Base-by-base conservation (phyloP, 441 rosid species). In the Bruguiera hainesii region DNA sequence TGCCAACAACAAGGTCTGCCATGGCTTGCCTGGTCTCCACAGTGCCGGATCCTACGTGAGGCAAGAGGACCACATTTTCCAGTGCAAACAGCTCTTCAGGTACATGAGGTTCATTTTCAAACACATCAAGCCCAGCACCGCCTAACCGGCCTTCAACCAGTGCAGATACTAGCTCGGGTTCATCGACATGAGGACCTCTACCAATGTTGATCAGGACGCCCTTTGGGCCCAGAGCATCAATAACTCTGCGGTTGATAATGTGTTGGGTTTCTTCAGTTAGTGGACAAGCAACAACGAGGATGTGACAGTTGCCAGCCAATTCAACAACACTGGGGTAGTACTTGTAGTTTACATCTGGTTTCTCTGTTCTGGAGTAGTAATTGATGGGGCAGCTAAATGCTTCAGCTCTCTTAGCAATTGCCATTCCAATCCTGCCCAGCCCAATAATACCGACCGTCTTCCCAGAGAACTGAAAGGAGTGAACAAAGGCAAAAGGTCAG, bases 51-150 rank as follows among this genome's bases (percentile, higher is more conserved):
- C 85, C 89, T 1, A 82, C 83, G 68, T 87, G 92, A 26, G 95
- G 90, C 77, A 82, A 67, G 21, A 89, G 76, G 39, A 86, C 92
- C 18, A 85, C 91, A 72, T 85, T 87, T 61, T 85, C 85, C 0
- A 83, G 84, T 63, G 68, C 75, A 30, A 85, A 82, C 25, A 87
- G 84, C 70, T 83, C 76, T 73, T 86, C 85, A 0, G 90, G 92
- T 49, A 82, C 84, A 16, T 81, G 65, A 31, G 90, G 92, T 50
- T 89, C 95, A n/a, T 87, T 61, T 59, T 83, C 86, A 67, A 75
- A 89, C 65, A 89, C 90, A 66, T 87, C 95, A 0, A 88, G 82
- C n/a, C 94, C 91, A 4, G 94, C 91, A 51, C 91, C 91, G 1
- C 88, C 91, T 57, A 86, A 61, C 65, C 86, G 79, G 64, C 90